phyloP scores from a whole-genome alignment of 129 eudicot species.

The Tagetes patula region DNA sequence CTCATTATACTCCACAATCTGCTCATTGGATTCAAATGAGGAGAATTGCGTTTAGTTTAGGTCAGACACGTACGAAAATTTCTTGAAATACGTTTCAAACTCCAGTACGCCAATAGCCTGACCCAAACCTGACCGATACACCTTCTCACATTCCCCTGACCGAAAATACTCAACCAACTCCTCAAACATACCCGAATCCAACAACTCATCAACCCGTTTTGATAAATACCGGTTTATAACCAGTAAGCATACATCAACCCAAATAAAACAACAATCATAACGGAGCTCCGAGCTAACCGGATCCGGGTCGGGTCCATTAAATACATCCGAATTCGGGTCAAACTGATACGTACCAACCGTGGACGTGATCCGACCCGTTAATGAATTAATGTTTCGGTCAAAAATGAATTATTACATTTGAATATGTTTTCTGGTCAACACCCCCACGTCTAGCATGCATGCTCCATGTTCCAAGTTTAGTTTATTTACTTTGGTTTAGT shows the following conservation, averaged over 20 bases:
- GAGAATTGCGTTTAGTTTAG: too few species aligned
- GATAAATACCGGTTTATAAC: constrained; percentile 50
- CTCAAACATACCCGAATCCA: constrained; percentile 73
- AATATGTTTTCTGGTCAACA: too few species aligned
- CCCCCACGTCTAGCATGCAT: too few species aligned
- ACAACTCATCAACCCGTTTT: constrained; percentile 83
- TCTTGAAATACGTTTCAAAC: constrained; percentile 45
- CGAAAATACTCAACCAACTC: constrained; percentile 48
- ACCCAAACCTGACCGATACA: constrained; percentile 37
- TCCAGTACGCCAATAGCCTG: constrained; percentile 76
- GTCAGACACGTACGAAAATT: background rate
- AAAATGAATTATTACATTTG: too few species aligned
- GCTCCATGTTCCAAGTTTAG: too few species aligned
- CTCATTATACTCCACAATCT: constrained; percentile 34
- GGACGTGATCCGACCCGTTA: too few species aligned
- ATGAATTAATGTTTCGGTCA: too few species aligned
- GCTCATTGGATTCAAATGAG: too few species aligned
- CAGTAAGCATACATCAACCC: constrained; percentile 57
- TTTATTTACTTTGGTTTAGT: too few species aligned
- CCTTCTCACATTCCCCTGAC: constrained; percentile 15
- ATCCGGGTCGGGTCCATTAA: constrained; percentile 36
- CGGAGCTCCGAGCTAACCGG: constrained; percentile 40
- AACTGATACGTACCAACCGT: too few species aligned
- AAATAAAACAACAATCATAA: constrained; percentile 66
- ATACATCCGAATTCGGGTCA: constrained; percentile 41